Base-by-base conservation (phyloP, 352 stramenopile genomes). In the Halophytophthora batemanensis region DNA sequence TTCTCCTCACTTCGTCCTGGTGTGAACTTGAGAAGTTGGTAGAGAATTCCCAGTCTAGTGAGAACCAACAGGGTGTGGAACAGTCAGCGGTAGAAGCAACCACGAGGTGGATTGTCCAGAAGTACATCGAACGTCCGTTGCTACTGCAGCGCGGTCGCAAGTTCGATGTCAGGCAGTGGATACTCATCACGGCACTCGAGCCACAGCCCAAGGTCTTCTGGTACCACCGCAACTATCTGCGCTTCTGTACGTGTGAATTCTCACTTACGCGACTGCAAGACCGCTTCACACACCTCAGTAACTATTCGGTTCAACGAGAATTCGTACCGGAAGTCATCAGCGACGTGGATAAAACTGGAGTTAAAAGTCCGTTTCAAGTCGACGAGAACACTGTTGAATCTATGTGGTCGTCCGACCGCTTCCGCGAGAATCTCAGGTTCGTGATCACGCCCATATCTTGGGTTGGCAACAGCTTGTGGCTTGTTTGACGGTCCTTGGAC, bases 131-230 rank as follows among this genome's bases (percentile, higher is more conserved):
- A 48, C 69, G 72, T 8, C 86, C 85, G 21, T 53, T 94, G 28
- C 50, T 89, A 19, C 44, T 87, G 6, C 70, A 75, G 36, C 44
- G 58, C 25, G 65, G 61, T 0, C 71, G 68, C 40, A 96, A 95
- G 56, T 95, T 96, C 61, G 86, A 96, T 55, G 75, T 95, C 40
- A 74, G 84, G 5, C 86, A 94, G 61, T 96, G 86, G 86, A 77
- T 93, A 18, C 57, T 96, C 10, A 59, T 96, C 55, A 86, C 77
- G 7, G 73, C 64, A 8, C 59, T 87, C 11, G 50, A 73, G 23
- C 83, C 86, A 6, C 40, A 61, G 13, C 50, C 87, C 17, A 54
- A 55, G 0, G 68, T 66, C 19, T 93, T 78, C 23, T 93, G 82
- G 82, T 86, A 88, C 36, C 42, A 62, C 18, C 42, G 68, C 43